A percentile compares a stretch with the other conserved stretches of the same genome.
These are phyloP conservation scores for Debaryomycetaceae sp. DNA, from an alignment of 1,139 yeast genomes.

Conservation along the genomic window DNA sequence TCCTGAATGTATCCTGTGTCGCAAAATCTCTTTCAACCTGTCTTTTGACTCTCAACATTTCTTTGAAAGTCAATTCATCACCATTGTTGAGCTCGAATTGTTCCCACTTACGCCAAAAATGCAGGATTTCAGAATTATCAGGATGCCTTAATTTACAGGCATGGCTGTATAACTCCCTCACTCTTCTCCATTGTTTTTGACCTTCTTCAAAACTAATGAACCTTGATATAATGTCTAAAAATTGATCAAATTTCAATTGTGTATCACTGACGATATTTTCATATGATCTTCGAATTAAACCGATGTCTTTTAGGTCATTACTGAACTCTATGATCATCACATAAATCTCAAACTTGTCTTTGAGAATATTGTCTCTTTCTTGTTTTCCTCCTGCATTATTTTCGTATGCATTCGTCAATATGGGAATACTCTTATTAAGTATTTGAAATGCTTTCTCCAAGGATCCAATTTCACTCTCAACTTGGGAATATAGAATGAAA, in stretches of 20 bases:
- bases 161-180: slow-evolving; percentile 54
- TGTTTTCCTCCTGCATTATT: slow-evolving; percentile 1
- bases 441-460: slow-evolving; percentile 25
- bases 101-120: slow-evolving; percentile 67
- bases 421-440: slow-evolving; percentile 16
- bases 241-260: slow-evolving; percentile 23
- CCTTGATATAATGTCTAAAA: slow-evolving; percentile 27
- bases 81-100: slow-evolving; percentile 71
- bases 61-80: slow-evolving; percentile 66
- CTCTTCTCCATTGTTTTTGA: slow-evolving; percentile 52
- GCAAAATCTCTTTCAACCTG: slow-evolving; percentile 27
- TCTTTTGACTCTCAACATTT: slow-evolving; percentile 67
- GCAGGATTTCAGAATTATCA: slow-evolving; percentile 13
- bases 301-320: slow-evolving; percentile 10
- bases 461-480: slow-evolving; percentile 43
- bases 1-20: slow-evolving; percentile 21
- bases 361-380: slow-evolving; percentile 11
- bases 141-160: slow-evolving; percentile 23
- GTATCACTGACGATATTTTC: slow-evolving; percentile 16
- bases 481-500: slow-evolving; percentile 54
- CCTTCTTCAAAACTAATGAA: slow-evolving; percentile 49
- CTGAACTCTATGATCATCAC: slow-evolving; percentile 10
- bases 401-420: slow-evolving; percentile 2
- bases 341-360: slow-evolving; percentile 23
- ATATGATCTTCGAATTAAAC: slow-evolving; percentile 14